These are phyloP conservation scores for Umbelopsis sp. DNA, from an alignment of 192 early-diverging fungal genomes.

Conservation along the genomic window DNA sequence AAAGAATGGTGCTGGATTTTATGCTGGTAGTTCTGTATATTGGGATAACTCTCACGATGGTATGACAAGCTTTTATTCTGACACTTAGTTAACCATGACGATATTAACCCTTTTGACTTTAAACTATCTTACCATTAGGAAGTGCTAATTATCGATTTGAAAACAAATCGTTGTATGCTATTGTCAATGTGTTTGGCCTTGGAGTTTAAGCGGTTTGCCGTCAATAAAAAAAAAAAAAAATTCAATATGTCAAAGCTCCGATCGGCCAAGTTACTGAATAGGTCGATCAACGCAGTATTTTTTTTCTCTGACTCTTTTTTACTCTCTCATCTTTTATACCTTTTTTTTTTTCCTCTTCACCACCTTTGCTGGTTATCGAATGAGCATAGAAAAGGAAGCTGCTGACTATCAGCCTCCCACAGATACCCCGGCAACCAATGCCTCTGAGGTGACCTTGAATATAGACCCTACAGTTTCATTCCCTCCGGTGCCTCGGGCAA, in stretches of 20 bases:
- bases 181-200: conserved; percentile 78
- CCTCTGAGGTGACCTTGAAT: not conserved
- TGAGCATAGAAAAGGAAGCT: not conserved
- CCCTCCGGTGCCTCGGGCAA: conserved; percentile 11
- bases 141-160: conserved; percentile 78
- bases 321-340: not conserved
- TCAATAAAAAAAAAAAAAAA: conserved; percentile 8
- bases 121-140: conserved; percentile 40
- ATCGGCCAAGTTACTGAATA: not conserved
- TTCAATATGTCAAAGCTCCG: not conserved
- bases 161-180: conserved; percentile 78
- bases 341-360: not conserved
- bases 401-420: not conserved
- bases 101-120: not conserved
- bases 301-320: conserved; percentile 15
- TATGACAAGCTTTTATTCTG: conserved; percentile 35
- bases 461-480: conserved; percentile 7
- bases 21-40: conserved; percentile 72
- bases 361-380: not conserved
- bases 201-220: conserved; percentile 28
- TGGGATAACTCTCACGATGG: conserved; percentile 79
- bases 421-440: not conserved
- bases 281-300: conserved; percentile 12
- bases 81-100: not conserved
- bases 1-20: conserved; percentile 79